Base-by-base conservation (phyloP, 352 stramenopile genomes). In the Peronospora tabacina region DNA sequence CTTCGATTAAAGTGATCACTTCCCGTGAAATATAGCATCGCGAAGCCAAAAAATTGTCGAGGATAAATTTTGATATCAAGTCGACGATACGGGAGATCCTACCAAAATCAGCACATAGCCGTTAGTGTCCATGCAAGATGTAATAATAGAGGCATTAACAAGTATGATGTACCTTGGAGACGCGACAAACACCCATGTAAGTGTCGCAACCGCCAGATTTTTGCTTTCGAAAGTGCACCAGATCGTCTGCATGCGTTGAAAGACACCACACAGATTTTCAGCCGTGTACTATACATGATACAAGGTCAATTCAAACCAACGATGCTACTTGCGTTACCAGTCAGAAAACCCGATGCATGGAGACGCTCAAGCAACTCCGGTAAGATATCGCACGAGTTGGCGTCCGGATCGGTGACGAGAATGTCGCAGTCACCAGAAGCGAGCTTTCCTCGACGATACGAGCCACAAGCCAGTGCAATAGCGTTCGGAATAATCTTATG, bases 1-100 rank as follows among this genome's bases (percentile, higher is more conserved):
- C 77, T 92, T 29, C 69, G 68, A 56, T 96, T 96, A 49, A 96
- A 96, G 36, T 95, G 83, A 51, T 95, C 85, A 51, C 81, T 95
- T 19, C 86, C 85, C 0, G 87, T 96, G 56, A 96, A 96, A 52
- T 96, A 95, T 26, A 96, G 53, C 20, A 94, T 62, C 17, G 85
- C 85, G 52, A 90, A 92, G 3, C 81, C 73, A 44, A 89, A 93
- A 26, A 68, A 84, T 1, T 72, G 63, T 1, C 80, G 76, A 30
- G 82, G 82, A 45, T 94, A 95, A 32, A 94, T 70, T 54, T 93
- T 95, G 58, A 95, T 84, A 30, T 95, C 82, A 8, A 95, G 40
- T 1, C 85, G 77, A 3, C 85, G 82, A 58, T 80, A 67, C 1
- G 62, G 72, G 11, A 78, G 58, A 41, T 70, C 63, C 63, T 72